These are phyloP conservation scores for Plectosphaerella cucumerina DNA, from an alignment of 2,329 filamentous ascomycete species.

Conservation along the genomic window DNA sequence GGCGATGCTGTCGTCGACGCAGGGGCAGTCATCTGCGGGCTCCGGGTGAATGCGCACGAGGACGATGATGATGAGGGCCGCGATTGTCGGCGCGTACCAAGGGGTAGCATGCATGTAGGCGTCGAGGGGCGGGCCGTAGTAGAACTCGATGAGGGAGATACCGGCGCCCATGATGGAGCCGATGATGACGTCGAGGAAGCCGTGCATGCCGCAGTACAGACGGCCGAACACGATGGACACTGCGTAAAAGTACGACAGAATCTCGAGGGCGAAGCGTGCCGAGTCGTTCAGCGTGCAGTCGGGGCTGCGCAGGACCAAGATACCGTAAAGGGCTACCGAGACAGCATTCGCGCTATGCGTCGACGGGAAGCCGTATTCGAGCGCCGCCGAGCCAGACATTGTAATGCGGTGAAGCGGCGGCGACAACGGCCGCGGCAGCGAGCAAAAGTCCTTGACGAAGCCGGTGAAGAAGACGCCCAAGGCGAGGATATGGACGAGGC, in stretches of 20 bases:
- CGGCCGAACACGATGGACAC: conserved; percentile 85
- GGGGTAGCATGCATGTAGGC: conserved; percentile 63
- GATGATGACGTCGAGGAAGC: conserved; percentile 84
- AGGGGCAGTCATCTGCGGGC: conserved; percentile 93
- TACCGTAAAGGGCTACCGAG: conserved; percentile 81
- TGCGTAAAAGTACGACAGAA: conserved; percentile 77
- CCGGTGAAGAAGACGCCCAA: conserved; percentile 83
- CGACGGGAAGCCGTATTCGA: conserved; percentile 96
- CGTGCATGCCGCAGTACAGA: conserved; percentile 98
- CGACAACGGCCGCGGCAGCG: conserved; percentile 84
- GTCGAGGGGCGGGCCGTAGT: conserved; percentile 61
- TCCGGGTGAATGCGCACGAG: conserved; percentile 90
- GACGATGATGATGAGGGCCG: conserved; percentile 63
- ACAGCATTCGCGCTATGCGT: conserved; percentile 97
- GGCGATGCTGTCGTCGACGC: conserved; percentile 92
- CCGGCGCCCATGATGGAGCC: conserved; percentile 73
- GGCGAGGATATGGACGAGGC: conserved; percentile 71
- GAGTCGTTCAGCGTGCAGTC: conserved; percentile 58
- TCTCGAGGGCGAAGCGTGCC: conserved; percentile 60
- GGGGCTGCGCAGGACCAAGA: conserved; percentile 65
- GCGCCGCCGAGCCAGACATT: conserved; percentile 90
- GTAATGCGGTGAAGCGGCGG: conserved; percentile 92
- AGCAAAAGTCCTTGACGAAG: conserved; percentile 91
- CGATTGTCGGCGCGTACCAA: conserved; percentile 59
- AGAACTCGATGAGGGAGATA: conserved; percentile 56